Percentiles rank a stretch among this genome's conserved stretches.
phyloP scores from a whole-genome alignment of 495 filamentous ascomycete species.

The Lasiosphaeria miniovina region DNA sequence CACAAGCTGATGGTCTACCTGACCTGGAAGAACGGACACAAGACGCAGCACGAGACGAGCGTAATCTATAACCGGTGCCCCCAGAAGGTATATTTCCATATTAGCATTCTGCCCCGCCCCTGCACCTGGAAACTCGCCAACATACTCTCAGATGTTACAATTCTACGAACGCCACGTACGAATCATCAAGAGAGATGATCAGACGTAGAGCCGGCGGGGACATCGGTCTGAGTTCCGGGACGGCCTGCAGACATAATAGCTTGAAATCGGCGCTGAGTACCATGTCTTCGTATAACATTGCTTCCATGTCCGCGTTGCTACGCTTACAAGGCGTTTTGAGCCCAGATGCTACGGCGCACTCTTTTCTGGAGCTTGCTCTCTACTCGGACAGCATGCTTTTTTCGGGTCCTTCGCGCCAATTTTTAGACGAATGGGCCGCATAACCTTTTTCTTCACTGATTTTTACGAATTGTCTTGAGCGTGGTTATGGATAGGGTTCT shows the following conservation, averaged over 20 bases:
- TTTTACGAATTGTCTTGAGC: no score
- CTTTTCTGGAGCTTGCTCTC: no score
- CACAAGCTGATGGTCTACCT: slow-evolving; percentile 49
- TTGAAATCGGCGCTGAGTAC: background rate
- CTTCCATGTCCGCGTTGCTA: background rate
- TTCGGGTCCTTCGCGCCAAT: no score
- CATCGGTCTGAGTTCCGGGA: background rate
- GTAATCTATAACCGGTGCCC: slow-evolving; percentile 57
- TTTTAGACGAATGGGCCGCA: no score
- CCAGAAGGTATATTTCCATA: slow-evolving; percentile 49
- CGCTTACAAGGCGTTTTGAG: background rate
- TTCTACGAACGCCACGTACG: slow-evolving; percentile 59
- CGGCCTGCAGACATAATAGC: background rate
- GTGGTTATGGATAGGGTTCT: no score
- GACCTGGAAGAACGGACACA: slow-evolving; percentile 56
- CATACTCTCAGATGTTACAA: slow-evolving; percentile 49
- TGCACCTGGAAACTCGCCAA: slow-evolving; percentile 5
- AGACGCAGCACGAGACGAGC: slow-evolving; percentile 56
- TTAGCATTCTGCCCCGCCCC: background rate
- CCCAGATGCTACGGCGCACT: background rate
- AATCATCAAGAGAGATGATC: slow-evolving; percentile 41
- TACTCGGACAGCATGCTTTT: no score
- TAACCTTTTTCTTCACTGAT: no score
- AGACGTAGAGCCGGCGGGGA: slow-evolving; percentile 11
- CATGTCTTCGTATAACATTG: no score